A percentile compares a stretch with the other conserved stretches of the same genome.
phyloP scores from a whole-genome alignment of 768 basidiomycete genomes.

The Mycena albidolilacea region DNA sequence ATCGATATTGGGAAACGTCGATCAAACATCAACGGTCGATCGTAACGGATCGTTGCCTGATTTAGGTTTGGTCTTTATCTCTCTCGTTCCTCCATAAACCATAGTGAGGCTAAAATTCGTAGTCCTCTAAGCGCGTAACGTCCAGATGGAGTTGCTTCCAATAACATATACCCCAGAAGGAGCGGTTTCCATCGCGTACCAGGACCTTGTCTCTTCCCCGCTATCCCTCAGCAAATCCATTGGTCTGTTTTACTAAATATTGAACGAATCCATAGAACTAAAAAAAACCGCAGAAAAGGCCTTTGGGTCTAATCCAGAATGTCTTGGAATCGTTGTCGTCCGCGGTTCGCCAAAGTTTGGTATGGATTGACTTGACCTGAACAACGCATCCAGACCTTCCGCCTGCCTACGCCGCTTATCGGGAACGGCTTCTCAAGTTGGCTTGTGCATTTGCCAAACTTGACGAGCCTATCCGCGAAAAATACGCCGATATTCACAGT shows the following conservation, averaged over 20 bases:
- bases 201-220: constrained; percentile 67
- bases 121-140: neutral
- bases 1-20: neutral
- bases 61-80: neutral
- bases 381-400: constrained; percentile 69
- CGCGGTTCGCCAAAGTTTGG: constrained; percentile 52
- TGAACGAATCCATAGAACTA: neutral
- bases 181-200: constrained; percentile 76
- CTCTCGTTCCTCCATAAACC: neutral
- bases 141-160: neutral
- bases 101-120: neutral
- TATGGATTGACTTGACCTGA: neutral
- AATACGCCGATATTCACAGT: constrained; percentile 79
- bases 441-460: constrained; percentile 84
- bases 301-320: constrained; percentile 84
- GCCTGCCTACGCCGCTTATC: constrained; percentile 67
- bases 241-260: constrained; percentile 55
- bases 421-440: constrained; percentile 81
- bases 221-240: constrained; percentile 71
- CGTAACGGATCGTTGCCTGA: neutral
- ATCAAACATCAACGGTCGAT: too few species aligned
- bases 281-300: constrained; percentile 68
- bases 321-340: constrained; percentile 86
- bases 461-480: constrained; percentile 76
- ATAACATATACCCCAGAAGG: constrained; percentile 61